These are phyloP conservation scores for Secale cereale DNA, from an alignment of 176 grass and related monocot species.

Conservation along the genomic window DNA sequence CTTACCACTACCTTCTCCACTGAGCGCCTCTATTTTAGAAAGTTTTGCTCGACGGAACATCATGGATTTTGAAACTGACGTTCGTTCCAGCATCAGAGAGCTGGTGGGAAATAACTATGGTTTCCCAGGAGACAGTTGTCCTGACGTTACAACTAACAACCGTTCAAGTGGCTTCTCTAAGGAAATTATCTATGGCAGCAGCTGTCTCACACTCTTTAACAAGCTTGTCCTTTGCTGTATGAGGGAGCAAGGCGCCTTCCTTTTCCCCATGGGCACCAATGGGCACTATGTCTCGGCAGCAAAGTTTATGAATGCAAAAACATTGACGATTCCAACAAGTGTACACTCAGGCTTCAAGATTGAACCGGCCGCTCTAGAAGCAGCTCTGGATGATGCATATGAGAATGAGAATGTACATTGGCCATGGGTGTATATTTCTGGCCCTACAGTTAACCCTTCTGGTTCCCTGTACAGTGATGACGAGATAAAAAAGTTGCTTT, in stretches of 20 bases:
- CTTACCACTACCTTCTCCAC: slow-evolving; percentile 65
- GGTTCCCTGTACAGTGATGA: slow-evolving; percentile 74
- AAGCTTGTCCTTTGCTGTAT: slow-evolving; percentile 66
- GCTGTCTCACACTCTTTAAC: slow-evolving; percentile 81
- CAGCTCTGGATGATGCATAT: slow-evolving; percentile 32
- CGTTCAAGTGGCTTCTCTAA: too few species aligned
- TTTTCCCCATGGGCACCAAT: slow-evolving; percentile 82
- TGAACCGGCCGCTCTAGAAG: slow-evolving; percentile 44
- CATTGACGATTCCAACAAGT: slow-evolving; percentile 48
- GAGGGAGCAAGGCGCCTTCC: slow-evolving; percentile 80
- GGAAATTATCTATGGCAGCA: slow-evolving; percentile 76
- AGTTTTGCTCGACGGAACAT: slow-evolving; percentile 93
- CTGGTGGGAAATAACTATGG: slow-evolving; percentile 75
- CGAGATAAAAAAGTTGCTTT: slow-evolving; percentile 62
- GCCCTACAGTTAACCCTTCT: slow-evolving; percentile 85
- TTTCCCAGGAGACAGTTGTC: slow-evolving; percentile 44
- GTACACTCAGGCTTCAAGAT: slow-evolving; percentile 60
- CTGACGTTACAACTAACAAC: background rate
- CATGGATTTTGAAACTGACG: slow-evolving; percentile 72
- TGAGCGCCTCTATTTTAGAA: slow-evolving; percentile 78
- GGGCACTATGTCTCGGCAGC: slow-evolving; percentile 71
- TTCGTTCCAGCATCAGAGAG: slow-evolving; percentile 54
- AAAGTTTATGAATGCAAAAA: slow-evolving; percentile 77
- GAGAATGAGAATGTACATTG: slow-evolving; percentile 31
- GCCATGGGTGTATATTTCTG: slow-evolving; percentile 88